These are phyloP conservation scores for Suillus ampliporus DNA, from an alignment of 768 basidiomycete species.

Conservation along the genomic window DNA sequence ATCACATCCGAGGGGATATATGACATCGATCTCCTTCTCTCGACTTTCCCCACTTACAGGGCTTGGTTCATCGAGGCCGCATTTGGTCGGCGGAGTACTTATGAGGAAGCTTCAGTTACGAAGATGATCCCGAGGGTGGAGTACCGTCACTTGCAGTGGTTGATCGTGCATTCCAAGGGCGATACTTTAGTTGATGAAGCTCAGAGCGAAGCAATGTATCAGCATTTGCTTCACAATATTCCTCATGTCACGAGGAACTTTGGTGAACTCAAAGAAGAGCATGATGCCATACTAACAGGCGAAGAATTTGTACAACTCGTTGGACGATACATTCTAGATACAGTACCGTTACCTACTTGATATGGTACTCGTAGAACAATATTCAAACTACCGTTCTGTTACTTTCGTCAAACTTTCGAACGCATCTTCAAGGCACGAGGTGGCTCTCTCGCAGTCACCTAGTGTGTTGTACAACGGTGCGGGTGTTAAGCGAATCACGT, in stretches of 20 bases:
- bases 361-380: neutral
- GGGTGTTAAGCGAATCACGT: constrained; percentile 90
- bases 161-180: constrained; percentile 74
- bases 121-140: constrained; percentile 44
- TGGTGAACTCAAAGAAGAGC: constrained; percentile 51
- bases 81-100: constrained; percentile 61
- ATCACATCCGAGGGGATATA: constrained; percentile 80
- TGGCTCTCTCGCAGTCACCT: constrained; percentile 77
- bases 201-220: constrained; percentile 67
- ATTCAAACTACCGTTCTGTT: neutral
- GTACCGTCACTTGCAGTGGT: constrained; percentile 56
- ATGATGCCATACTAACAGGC: constrained; percentile 56
- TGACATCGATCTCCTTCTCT: constrained; percentile 69
- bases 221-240: constrained; percentile 48
- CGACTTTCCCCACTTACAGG: constrained; percentile 69
- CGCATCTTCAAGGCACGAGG: constrained; percentile 63
- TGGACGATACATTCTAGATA: constrained; percentile 41
- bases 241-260: constrained; percentile 41
- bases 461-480: constrained; percentile 86
- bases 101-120: constrained; percentile 52
- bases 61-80: constrained; percentile 70
- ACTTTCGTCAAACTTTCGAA: constrained; percentile 39
- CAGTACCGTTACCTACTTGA: neutral
- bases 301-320: constrained; percentile 53
- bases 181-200: constrained; percentile 68